phyloP scores from a whole-genome alignment of 225 moss, liverwort and hornwort species.

The Thuidium tamariscinum region DNA sequence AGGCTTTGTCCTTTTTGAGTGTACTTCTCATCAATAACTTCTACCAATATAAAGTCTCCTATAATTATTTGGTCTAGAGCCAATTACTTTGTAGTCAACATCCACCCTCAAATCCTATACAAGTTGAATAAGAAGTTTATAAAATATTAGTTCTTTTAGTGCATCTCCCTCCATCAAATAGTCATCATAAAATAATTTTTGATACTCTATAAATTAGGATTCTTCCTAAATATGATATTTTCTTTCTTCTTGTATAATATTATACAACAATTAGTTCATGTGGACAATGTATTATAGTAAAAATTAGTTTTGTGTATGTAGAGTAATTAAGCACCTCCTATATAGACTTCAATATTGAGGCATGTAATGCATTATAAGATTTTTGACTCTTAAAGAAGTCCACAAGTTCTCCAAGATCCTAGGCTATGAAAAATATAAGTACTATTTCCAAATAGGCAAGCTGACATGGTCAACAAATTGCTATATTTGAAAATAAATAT shows the following conservation, averaged over 20 bases:
- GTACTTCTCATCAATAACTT: background rate
- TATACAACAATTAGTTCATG: background rate
- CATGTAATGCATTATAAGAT: too few species aligned
- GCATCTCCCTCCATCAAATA: background rate
- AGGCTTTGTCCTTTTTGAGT: rapidly evolving
- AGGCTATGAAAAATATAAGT: too few species aligned
- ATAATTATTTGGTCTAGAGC: background rate
- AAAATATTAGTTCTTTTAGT: background rate
- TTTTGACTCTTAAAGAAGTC: too few species aligned
- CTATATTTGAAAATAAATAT: too few species aligned
- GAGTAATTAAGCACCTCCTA: rapidly evolving
- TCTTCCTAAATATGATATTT: too few species aligned
- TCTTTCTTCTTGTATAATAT: background rate
- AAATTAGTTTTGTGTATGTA: rapidly evolving
- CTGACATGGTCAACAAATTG: too few species aligned
- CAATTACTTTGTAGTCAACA: background rate
- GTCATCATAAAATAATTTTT: background rate
- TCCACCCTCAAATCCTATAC: rapidly evolving
- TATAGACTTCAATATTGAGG: too few species aligned
- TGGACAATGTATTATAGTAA: rapidly evolving
- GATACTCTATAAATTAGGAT: background rate
- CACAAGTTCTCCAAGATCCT: too few species aligned
- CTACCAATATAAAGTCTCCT: background rate
- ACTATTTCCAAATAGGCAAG: too few species aligned
- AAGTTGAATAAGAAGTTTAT: background rate